Evolutionary conservation across 1,284 basidiomycete species (phyloP), one percentile per base, ranked within the genome.

Genomic region (Pascua guehoae): DNA sequence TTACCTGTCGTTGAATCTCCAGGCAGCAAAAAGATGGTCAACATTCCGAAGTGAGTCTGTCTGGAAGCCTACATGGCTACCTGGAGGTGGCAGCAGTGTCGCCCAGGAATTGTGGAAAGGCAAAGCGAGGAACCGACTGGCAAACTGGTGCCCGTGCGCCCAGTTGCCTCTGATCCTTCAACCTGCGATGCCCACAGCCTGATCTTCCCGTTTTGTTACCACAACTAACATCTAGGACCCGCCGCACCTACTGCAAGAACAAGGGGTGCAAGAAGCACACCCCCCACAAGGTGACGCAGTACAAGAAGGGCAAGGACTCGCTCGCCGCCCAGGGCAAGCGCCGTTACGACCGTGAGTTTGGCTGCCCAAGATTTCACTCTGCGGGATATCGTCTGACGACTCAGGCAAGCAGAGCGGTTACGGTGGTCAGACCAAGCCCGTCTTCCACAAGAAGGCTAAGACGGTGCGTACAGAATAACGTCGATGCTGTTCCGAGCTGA

Each of bases 401-500:
- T 8, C 53, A 72, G 70, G 75, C 73, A 97, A 96, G 85, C 93
- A 96, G 81, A 89, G 88, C 75, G 95, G 95, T 83, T 99, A 98
- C 83, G 95, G 95, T 89, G 95, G 95, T 84, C 94, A 97, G 85
- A 99, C 95, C 66, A 99, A 99, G 85, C 95, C 96, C 69, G 94
- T 98, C 80, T 98, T 98, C 88, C 95, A 98, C 89, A 98, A 75
- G 69, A 76, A 76, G 70, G 75, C 75, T 47, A 76, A 77, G 74
- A 76, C 76, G 53, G 71, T 73, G 51, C 48, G 72, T 72, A 24
- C 15, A n/a, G 14, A 11, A 17, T 24, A 32, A 32, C 24, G 24
- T 51, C 51, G 12, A 32, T 44, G 24, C 7, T 3, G 24, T 32
- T 32, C 24, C 3, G 4, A 32, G 24, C 24, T 32, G 24, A 32